These are phyloP conservation scores for Staphylotrichum longicolle DNA, from an alignment of 495 filamentous ascomycete species.

Conservation along the genomic window DNA sequence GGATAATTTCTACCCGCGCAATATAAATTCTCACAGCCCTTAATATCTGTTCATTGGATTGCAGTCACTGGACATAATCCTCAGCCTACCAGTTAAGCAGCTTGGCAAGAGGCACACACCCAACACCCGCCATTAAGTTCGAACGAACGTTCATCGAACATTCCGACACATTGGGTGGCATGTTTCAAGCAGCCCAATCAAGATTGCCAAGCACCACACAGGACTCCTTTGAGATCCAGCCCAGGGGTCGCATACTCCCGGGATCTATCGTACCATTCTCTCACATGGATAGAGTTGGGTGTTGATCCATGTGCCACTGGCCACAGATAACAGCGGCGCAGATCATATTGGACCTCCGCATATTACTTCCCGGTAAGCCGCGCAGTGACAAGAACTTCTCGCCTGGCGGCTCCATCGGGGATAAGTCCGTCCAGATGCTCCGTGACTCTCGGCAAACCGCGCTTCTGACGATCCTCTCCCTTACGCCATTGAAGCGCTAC, in stretches of 20 bases:
- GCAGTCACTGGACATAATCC: too few species aligned
- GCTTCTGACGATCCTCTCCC: conserved; percentile 3
- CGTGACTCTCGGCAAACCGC: conserved; percentile 15
- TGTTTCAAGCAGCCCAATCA: neutral
- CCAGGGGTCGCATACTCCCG: neutral
- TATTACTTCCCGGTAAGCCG: conserved; percentile 26
- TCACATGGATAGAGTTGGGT: too few species aligned
- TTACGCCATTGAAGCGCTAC: neutral
- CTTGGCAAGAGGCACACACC: too few species aligned
- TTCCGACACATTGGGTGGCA: neutral
- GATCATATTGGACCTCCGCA: conserved; percentile 21
- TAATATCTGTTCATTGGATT: neutral
- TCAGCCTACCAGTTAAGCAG: too few species aligned
- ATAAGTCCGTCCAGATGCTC: conserved; percentile 16
- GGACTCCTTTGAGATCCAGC: neutral
- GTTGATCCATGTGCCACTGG: too few species aligned
- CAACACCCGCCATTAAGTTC: too few species aligned
- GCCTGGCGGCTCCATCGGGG: conserved; percentile 3
- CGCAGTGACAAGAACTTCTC: neutral
- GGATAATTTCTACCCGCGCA: conserved; percentile 11
- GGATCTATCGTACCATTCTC: neutral
- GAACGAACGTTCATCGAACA: neutral
- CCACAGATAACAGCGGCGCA: conserved; percentile 9
- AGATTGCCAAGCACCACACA: neutral
- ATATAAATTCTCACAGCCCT: neutral